Evolutionary conservation across 2,329 filamentous ascomycete species (phyloP).

Genomic region (Aspergillus nomiae): DNA sequence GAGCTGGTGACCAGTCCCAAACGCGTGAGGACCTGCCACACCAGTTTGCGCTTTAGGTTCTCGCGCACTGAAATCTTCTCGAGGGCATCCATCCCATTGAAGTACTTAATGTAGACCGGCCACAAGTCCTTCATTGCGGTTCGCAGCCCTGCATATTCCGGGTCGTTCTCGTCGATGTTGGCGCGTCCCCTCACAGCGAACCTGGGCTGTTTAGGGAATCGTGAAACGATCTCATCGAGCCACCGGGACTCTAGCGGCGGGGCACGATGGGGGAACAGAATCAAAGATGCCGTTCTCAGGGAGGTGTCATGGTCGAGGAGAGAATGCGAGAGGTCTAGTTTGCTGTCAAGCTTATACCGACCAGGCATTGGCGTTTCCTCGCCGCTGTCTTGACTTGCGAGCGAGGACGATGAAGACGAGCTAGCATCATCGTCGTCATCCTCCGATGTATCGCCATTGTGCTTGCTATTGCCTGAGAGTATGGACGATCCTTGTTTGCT

Average conservation of each 20-base stretch:
- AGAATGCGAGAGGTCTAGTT: constrained; percentile 35
- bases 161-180: constrained; percentile 19
- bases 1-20: constrained; percentile 65
- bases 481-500: constrained; percentile 32
- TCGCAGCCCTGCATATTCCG: constrained; percentile 28
- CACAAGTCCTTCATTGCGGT: constrained; percentile 62
- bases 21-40: constrained; percentile 58
- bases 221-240: constrained; percentile 52
- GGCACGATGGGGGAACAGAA: constrained; percentile 76
- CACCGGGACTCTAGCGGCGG: constrained; percentile 76
- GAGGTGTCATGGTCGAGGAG: constrained; percentile 36
- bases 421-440: constrained; percentile 25
- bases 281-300: constrained; percentile 61
- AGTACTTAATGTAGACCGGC: constrained; percentile 77
- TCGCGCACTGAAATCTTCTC: constrained; percentile 86
- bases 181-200: constrained; percentile 5
- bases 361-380: constrained; percentile 40
- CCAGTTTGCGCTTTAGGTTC: constrained; percentile 76
- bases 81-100: constrained; percentile 80
- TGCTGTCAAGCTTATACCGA: constrained; percentile 27
- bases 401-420: constrained; percentile 42
- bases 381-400: constrained; percentile 41
- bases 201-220: constrained; percentile 34
- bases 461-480: constrained; percentile 5
- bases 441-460: background rate